Evolutionary conservation across 768 basidiomycete genomes (phyloP).

Genomic region (Daedalea quercina): DNA sequence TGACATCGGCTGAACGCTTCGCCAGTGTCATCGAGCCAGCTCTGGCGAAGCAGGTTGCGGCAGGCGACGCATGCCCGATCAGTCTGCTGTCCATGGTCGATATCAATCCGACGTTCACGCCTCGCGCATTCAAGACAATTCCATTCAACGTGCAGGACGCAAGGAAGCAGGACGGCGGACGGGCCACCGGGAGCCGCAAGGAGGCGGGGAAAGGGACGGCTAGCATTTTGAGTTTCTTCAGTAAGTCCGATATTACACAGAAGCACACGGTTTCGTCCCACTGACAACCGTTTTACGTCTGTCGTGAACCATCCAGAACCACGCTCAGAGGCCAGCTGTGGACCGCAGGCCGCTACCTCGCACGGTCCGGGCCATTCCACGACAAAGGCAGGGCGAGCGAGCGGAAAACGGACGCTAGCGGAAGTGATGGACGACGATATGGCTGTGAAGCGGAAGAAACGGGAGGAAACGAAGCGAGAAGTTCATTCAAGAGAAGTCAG

Average conservation of each 20-base stretch:
- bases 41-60: constrained; percentile 60
- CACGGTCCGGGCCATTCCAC: constrained; percentile 1
- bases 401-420: constrained; percentile 70
- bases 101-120: constrained; percentile 62
- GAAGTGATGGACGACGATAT: constrained; percentile 67
- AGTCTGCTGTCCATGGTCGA: constrained; percentile 67
- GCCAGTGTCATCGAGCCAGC: constrained; percentile 55
- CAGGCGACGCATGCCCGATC: constrained; percentile 66
- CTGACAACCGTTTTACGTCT: constrained; percentile 6
- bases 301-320: constrained; percentile 1
- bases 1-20: constrained; percentile 3
- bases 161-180: constrained; percentile 17
- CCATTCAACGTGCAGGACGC: constrained; percentile 14
- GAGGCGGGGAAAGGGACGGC: constrained; percentile 18
- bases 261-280: not conserved
- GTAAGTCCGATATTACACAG: constrained; percentile 31
- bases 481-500: constrained; percentile 1
- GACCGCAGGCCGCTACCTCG: not conserved
- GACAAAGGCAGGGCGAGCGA: constrained; percentile 46
- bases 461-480: constrained; percentile 20
- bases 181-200: constrained; percentile 44
- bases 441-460: constrained; percentile 42
- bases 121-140: constrained; percentile 42
- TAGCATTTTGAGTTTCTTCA: constrained; percentile 56
- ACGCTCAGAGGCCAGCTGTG: not conserved